A percentile compares a stretch with the other conserved stretches of the same genome.
Conservation (phyloP, 2,329 filamentous ascomycete species). For the Cladosporium sp. region DNA sequence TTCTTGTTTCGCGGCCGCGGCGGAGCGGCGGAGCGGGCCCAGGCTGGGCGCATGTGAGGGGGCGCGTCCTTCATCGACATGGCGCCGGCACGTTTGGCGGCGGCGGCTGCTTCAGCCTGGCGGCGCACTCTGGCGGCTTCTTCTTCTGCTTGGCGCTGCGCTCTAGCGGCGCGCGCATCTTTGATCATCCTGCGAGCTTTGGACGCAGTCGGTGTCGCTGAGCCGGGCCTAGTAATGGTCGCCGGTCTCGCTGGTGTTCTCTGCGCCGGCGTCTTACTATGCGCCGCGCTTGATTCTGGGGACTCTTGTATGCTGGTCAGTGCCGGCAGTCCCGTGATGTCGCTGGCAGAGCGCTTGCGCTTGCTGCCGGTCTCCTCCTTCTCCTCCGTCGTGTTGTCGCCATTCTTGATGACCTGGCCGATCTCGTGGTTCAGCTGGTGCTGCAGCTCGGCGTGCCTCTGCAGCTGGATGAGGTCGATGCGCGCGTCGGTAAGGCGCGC, state of each 20-base stretch:
- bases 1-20: constrained; percentile 20
- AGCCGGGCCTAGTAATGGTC: not conserved
- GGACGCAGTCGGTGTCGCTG: not conserved
- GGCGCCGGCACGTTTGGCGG: no score
- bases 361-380: not conserved
- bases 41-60: constrained; percentile 10
- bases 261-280: not conserved
- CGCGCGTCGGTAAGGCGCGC: not conserved
- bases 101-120: not conserved
- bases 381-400: no score
- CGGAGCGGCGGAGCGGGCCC: constrained; percentile 13
- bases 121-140: not conserved
- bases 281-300: not conserved
- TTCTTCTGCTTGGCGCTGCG: no score
- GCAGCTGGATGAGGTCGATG: not conserved
- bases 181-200: constrained; percentile 3
- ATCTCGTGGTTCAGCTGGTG: not conserved
- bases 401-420: not conserved
- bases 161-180: constrained; percentile 5
- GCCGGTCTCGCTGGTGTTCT: not conserved
- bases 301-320: not conserved
- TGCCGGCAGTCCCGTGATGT: not conserved
- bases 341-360: constrained; percentile 4
- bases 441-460: not conserved
- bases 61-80: not conserved